These are phyloP conservation scores for Ophiocordyceps camponoti-floridani DNA, from an alignment of 2,329 filamentous ascomycete species.

Conservation along the genomic window DNA sequence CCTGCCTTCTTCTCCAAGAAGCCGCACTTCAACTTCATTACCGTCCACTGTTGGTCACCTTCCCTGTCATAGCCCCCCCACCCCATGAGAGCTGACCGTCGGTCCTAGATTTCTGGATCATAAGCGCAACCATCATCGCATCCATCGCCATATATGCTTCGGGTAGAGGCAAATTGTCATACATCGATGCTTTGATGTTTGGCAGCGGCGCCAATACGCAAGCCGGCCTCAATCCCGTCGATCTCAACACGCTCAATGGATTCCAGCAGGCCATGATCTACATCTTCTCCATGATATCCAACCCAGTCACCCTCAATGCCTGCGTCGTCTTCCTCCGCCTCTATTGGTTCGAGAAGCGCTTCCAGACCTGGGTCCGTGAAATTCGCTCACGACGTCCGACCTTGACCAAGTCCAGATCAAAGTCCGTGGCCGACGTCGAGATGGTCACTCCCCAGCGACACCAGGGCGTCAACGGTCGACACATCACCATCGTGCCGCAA, in stretches of 20 bases:
- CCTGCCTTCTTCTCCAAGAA: constrained; percentile 40
- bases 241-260: constrained; percentile 48
- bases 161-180: constrained; percentile 40
- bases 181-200: constrained; percentile 82
- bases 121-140: constrained; percentile 51
- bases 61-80: neutral
- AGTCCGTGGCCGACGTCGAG: constrained; percentile 22
- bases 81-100: constrained; percentile 5
- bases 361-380: constrained; percentile 66
- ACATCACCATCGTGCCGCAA: constrained; percentile 48
- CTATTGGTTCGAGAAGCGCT: constrained; percentile 97
- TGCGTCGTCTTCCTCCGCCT: constrained; percentile 81
- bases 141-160: constrained; percentile 60
- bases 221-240: constrained; percentile 72
- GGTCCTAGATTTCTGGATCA: constrained; percentile 56
- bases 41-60: constrained; percentile 48
- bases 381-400: constrained; percentile 48
- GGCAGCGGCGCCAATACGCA: constrained; percentile 76
- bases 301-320: constrained; percentile 70
- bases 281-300: constrained; percentile 53
- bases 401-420: constrained; percentile 42
- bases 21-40: constrained; percentile 67
- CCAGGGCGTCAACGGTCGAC: constrained; percentile 43
- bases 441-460: constrained; percentile 22
- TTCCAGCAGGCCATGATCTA: constrained; percentile 62